These are phyloP conservation scores for Rhizopogon salebrosus DNA, from an alignment of 768 basidiomycete genomes.

Conservation along the genomic window DNA sequence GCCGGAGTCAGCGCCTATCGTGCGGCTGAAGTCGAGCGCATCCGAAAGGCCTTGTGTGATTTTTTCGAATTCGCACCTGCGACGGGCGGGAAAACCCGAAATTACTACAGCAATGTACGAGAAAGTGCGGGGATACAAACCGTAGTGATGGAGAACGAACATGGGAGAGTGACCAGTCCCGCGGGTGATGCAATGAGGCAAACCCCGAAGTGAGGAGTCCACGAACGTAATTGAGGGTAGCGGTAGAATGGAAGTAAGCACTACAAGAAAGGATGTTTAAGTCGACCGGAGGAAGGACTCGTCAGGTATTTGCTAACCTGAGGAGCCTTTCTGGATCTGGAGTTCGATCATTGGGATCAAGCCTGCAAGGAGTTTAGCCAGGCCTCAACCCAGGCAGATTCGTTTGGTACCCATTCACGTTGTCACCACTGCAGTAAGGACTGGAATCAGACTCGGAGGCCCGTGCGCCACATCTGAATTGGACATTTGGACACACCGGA, in stretches of 20 bases:
- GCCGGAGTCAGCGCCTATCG: conserved; percentile 70
- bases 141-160: conserved; percentile 78
- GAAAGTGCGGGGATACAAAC: conserved; percentile 31
- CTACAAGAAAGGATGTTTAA: conserved; percentile 33
- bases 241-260: conserved; percentile 93
- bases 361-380: conserved; percentile 30
- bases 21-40: conserved; percentile 88
- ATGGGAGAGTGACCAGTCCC: conserved; percentile 88
- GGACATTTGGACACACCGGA: conserved; percentile 51
- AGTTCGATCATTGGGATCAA: conserved; percentile 70
- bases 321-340: conserved; percentile 90
- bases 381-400: neutral
- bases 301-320: conserved; percentile 39
- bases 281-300: neutral
- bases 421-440: conserved; percentile 70
- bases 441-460: neutral
- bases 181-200: conserved; percentile 86
- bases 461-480: neutral
- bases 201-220: conserved; percentile 88
- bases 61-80: conserved; percentile 74
- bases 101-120: conserved; percentile 3
- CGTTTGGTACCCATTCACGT: conserved; percentile 76
- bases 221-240: conserved; percentile 91
- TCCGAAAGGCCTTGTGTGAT: conserved; percentile 84
- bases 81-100: conserved; percentile 3